phyloP scores from a whole-genome alignment of 2,329 filamentous ascomycete species.

The Beauveria varroae region DNA sequence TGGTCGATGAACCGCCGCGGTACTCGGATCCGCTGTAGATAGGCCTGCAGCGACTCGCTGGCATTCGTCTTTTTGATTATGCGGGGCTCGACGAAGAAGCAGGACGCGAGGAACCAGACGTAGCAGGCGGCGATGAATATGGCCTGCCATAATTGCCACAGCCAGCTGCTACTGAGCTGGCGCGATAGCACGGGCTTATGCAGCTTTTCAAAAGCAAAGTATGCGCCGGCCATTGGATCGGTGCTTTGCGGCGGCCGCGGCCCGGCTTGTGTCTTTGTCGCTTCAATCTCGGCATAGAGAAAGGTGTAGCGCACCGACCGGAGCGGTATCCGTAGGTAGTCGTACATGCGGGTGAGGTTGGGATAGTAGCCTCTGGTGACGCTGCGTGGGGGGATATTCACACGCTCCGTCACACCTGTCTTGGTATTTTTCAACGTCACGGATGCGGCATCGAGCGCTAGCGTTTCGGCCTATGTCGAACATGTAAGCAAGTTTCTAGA shows the following conservation, averaged over 20 bases:
- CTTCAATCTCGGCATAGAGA: constrained; percentile 32
- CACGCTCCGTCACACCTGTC: constrained; percentile 24
- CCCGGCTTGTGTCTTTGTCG: background rate
- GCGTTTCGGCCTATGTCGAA: constrained; percentile 20
- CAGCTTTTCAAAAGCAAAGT: constrained; percentile 31
- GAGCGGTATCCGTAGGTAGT: constrained; percentile 43
- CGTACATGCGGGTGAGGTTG: constrained; percentile 49
- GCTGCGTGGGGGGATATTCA: constrained; percentile 33
- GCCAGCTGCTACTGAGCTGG: background rate
- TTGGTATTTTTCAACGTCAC: constrained; percentile 26
- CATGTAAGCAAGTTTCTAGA: background rate
- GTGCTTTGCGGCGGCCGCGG: constrained; percentile 12
- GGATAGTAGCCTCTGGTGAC: constrained; percentile 40
- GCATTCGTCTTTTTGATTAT: background rate
- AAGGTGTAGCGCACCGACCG: constrained; percentile 45
- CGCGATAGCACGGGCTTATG: constrained; percentile 13
- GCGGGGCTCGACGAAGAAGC: constrained; percentile 37
- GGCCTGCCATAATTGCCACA: background rate
- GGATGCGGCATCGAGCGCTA: constrained; percentile 32
- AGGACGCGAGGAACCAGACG: constrained; percentile 45
- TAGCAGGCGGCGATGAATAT: constrained; percentile 39
- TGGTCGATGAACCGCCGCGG: constrained; percentile 38
- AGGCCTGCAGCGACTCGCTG: constrained; percentile 39
- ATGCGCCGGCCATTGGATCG: constrained; percentile 23
- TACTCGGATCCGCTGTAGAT: constrained; percentile 41